Evolutionary conservation across 2,329 filamentous ascomycete genomes (phyloP).

Genomic region (Aspergillus carbonarius): DNA sequence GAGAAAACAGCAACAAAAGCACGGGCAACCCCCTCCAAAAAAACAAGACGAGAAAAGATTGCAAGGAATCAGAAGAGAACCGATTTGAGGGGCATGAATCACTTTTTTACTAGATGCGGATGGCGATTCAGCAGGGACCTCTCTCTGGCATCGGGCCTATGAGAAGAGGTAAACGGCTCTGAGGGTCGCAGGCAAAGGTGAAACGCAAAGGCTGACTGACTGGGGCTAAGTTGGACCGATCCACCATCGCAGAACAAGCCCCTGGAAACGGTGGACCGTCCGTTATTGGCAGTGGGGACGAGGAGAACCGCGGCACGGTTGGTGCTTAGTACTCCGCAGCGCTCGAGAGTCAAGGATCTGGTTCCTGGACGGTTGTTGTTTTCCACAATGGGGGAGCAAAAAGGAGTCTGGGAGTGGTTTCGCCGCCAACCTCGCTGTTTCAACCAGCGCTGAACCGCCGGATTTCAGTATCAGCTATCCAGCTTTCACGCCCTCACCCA

Average conservation of each 20-base stretch:
- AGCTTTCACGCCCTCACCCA: background rate
- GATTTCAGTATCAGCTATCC: background rate
- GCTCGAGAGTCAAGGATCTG: background rate
- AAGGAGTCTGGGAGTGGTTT: no score
- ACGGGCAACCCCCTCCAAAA: conserved; percentile 1
- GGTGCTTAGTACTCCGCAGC: background rate
- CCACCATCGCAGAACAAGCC: conserved; percentile 8
- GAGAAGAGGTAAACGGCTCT: conserved; percentile 13
- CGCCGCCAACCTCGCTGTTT: background rate
- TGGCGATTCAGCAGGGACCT: conserved; percentile 18
- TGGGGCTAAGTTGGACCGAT: conserved; percentile 11
- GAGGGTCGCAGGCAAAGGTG: conserved; percentile 11
- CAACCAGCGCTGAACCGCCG: background rate
- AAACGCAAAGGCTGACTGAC: conserved; percentile 15
- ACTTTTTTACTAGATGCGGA: conserved; percentile 20
- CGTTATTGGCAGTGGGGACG: conserved; percentile 5
- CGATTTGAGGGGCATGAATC: background rate
- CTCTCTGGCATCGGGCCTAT: conserved; percentile 13
- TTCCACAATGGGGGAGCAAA: background rate
- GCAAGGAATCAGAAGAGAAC: background rate
- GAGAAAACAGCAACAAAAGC: conserved; percentile 3
- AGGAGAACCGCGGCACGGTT: conserved; percentile 1
- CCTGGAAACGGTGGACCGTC: conserved; percentile 9
- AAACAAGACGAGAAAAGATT: conserved; percentile 1
- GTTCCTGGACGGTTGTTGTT: background rate